Evolutionary conservation across 2,329 filamentous ascomycete species (phyloP).

Genomic region (Aspergillus persii): DNA sequence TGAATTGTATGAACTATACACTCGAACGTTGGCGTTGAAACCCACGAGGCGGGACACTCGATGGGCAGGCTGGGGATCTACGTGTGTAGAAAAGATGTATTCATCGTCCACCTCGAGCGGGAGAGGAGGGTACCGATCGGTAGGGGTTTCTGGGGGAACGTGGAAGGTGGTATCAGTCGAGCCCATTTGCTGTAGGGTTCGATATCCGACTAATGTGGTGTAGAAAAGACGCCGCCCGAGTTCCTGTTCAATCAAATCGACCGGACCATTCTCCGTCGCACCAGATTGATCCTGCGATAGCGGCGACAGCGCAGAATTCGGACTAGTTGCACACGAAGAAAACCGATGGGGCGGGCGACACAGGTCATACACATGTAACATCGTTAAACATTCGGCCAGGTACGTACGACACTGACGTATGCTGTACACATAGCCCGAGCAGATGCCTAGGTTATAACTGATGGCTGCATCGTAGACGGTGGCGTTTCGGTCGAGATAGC

Average conservation of each 20-base stretch:
- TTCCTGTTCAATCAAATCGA: slow-evolving; percentile 43
- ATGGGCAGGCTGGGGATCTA: slow-evolving; percentile 67
- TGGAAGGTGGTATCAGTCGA: slow-evolving; percentile 68
- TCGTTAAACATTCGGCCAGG: slow-evolving; percentile 44
- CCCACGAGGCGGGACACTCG: slow-evolving; percentile 70
- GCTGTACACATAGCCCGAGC: slow-evolving; percentile 41
- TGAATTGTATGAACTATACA: slow-evolving; percentile 77
- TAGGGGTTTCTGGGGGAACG: slow-evolving; percentile 72
- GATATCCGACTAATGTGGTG: slow-evolving; percentile 73
- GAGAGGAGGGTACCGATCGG: slow-evolving; percentile 73
- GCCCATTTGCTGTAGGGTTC: slow-evolving; percentile 75
- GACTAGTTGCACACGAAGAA: slow-evolving; percentile 21
- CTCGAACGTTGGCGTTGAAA: slow-evolving; percentile 75
- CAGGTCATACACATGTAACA: slow-evolving; percentile 41
- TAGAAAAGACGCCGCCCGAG: slow-evolving; percentile 69
- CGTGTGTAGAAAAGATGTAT: slow-evolving; percentile 69
- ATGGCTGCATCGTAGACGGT: slow-evolving; percentile 46
- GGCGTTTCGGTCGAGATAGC: slow-evolving; percentile 43
- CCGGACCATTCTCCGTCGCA: slow-evolving; percentile 15
- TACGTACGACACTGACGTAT: slow-evolving; percentile 41
- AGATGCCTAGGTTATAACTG: slow-evolving; percentile 45
- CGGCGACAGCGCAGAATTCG: slow-evolving; percentile 21
- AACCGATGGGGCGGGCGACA: slow-evolving; percentile 25
- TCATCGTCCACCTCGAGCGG: slow-evolving; percentile 82
- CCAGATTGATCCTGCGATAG: slow-evolving; percentile 22